Conservation (phyloP, 768 basidiomycete species). For the Trametes punicea region DNA sequence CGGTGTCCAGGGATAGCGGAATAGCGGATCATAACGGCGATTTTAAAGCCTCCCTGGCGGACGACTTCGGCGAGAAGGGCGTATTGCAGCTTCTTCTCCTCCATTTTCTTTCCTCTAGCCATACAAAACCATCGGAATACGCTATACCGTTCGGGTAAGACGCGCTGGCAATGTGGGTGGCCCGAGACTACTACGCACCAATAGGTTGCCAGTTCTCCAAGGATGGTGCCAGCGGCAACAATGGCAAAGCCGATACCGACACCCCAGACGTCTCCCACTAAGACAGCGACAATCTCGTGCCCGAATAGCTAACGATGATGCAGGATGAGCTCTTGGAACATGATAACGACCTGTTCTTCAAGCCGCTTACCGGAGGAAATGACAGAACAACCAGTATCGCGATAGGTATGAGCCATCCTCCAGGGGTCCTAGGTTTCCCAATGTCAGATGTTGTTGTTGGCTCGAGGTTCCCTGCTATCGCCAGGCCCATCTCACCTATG, state of each 20-base stretch:
- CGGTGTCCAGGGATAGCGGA: conserved; percentile 86
- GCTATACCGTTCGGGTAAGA: conserved; percentile 32
- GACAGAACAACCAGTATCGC: conserved; percentile 40
- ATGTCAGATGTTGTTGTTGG: neutral
- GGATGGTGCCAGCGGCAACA: conserved; percentile 73
- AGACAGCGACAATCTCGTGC: conserved; percentile 84
- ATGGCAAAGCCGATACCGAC: conserved; percentile 85
- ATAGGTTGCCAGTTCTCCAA: conserved; percentile 84
- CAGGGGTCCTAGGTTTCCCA: conserved; percentile 17
- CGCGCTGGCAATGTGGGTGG: neutral
- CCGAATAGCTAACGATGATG: conserved; percentile 62
- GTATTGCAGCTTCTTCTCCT: conserved; percentile 41
- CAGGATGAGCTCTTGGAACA: neutral
- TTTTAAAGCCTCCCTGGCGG: conserved; percentile 81
- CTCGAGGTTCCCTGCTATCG: neutral
- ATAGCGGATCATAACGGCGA: conserved; percentile 69
- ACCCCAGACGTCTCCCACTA: conserved; percentile 90
- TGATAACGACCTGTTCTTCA: neutral
- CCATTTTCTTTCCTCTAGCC: conserved; percentile 66
- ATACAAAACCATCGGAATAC: conserved; percentile 80
- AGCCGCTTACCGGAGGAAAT: conserved; percentile 32
- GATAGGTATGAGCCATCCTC: conserved; percentile 42
- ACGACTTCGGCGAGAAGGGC: conserved; percentile 55
- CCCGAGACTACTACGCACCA: conserved; percentile 47
- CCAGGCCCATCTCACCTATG: conserved; percentile 52